Evolutionary conservation across 768 basidiomycete genomes (phyloP).

Genomic region (Collybiopsis confluens): DNA sequence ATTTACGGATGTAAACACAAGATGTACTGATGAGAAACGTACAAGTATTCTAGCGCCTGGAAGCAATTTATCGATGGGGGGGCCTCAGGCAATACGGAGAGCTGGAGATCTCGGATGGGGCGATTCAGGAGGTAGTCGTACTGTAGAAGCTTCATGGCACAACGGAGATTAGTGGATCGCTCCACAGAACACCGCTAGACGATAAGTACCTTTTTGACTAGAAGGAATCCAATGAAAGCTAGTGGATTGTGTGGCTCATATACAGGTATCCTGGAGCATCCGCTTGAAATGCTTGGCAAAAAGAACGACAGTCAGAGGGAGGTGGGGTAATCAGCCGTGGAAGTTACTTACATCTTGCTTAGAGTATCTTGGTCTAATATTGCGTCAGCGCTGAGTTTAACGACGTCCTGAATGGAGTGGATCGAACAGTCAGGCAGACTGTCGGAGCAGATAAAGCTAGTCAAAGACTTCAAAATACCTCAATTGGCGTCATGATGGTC

Average conservation of each 20-base stretch:
- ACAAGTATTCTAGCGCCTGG: conserved; percentile 94
- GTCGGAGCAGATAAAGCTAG: no score
- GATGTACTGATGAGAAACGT: no score
- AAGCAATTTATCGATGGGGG: conserved; percentile 86
- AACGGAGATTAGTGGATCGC: not conserved
- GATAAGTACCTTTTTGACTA: conserved; percentile 72
- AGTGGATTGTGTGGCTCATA: conserved; percentile 65
- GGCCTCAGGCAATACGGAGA: conserved; percentile 89
- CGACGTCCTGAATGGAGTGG: conserved; percentile 73
- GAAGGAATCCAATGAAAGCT: conserved; percentile 75
- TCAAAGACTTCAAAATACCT: conserved; percentile 32
- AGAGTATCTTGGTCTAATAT: conserved; percentile 76
- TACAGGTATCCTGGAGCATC: conserved; percentile 91
- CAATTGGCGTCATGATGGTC: conserved; percentile 79
- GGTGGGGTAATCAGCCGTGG: not conserved
- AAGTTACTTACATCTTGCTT: conserved; percentile 56
- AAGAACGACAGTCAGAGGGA: not conserved
- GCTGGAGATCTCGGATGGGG: conserved; percentile 67
- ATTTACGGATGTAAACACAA: no score
- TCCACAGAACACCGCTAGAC: not conserved
- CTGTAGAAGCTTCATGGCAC: conserved; percentile 59
- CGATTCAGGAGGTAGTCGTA: conserved; percentile 83
- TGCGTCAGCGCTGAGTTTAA: conserved; percentile 73
- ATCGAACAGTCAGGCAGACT: no score
- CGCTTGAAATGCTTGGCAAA: conserved; percentile 54